Evolutionary conservation across 352 stramenopile species (phyloP), one percentile per base, ranked within the genome.

Genomic region (Phytophthora vignae): DNA sequence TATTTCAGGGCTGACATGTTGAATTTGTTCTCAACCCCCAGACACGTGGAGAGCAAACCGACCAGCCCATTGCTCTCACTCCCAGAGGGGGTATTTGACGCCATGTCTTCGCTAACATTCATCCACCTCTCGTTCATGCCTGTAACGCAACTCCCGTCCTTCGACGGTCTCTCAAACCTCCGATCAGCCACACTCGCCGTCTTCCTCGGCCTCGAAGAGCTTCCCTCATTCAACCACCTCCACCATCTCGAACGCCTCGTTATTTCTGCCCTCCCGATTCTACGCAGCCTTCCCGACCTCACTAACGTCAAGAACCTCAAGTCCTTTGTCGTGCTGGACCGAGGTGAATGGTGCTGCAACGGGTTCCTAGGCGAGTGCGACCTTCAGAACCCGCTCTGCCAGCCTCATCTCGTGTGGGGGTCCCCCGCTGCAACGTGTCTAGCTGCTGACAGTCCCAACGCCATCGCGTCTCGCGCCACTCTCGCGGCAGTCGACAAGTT

Each of bases 51-150:
- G 15, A 65, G 48, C 19, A 50, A 38, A 15, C n/a, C 5, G 14
- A 14, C 31, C 10, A 58, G 44, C n/a, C 36, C 59, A 3, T 4
- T 68, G 52, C 27, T 48, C 12, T 27, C 33, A 1, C n/a, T 76
- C 4, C 66, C 74, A 1, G 25, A 64, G 31, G 56, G 71, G 15
- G 9, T 44, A 8, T 44, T 44, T 8, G 9, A 44, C 9, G 36
- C 36, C 42, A 81, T 78, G 69, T 14, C 22, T n/a, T 69, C 61
- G 21, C 74, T 81, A 31, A 61, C 67, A 12, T 78, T 76, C 25
- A 31, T 81, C 21, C 70, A 76, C 61, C 49, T 81, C 15, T 65
- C 46, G 3, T 69, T 74, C 48, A 54, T 49, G 0, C 15, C 38
- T 25, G 25, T 78, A 15, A 3, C 36, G 14, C 25, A 55, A 2